Base-by-base conservation (phyloP, 2,329 filamentous ascomycete species). In the Aspergillus luchuensis region DNA sequence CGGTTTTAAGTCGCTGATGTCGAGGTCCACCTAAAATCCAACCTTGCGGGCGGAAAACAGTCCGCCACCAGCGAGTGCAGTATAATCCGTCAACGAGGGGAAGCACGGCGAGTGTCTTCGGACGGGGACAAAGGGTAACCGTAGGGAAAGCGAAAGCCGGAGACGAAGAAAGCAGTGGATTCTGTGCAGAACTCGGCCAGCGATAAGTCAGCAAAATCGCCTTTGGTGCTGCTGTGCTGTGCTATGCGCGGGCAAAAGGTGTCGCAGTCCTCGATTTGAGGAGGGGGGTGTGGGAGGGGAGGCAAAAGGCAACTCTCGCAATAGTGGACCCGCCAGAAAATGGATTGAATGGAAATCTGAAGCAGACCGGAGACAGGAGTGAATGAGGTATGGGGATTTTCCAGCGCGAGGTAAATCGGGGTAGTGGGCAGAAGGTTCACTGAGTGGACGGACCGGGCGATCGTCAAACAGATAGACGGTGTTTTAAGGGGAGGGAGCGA, bases 401-500 rank as follows among this genome's bases (percentile, higher is more conserved):
- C 49, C 36, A n/a, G 36, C 52, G 49, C 50, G 61, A 54, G 53
- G 53, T 48, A 52, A 59, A 45, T 57, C 54, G 57, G 59, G 60
- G 64, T 51, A 57, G 64, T 60, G 49, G 25, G 54, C 45, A 39
- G 54, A 61, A 60, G 59, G 61, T 48, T 43, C 36, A 50, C 53
- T 57, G 57, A 62, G 53, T 57, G 55, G 63, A 39, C 41, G 43
- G 55, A 51, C 61, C 60, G 60, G 61, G 64, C 66, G 58, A 64
- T 63, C 58, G 57, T 61, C 55, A 60, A 64, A 58, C 47, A 56
- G 60, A 59, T 59, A 61, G 56, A 38, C 51, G 41, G 61, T 58
- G 51, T 63, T 67, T 69, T 67, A 67, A 67, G 66, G 65, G 67
- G 67, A 67, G 63, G 60, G 63, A 59, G 67, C 64, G 61, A 69